phyloP scores from a whole-genome alignment of 805 yeast genomes.

The Suhomyces xylopsoci region DNA sequence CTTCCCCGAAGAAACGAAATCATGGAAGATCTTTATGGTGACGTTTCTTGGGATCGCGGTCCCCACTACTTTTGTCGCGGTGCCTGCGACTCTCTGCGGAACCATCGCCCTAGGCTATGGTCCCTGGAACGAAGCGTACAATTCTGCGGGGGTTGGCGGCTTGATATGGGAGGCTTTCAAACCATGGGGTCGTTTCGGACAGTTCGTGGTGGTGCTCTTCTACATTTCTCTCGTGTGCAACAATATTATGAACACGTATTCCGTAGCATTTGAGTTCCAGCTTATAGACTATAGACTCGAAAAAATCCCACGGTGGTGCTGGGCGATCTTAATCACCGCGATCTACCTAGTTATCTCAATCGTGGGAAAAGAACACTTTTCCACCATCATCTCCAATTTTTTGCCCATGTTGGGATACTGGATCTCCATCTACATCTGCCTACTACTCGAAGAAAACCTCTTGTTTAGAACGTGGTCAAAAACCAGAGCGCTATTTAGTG shows the following conservation, averaged over 20 bases:
- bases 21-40: slow-evolving; percentile 22
- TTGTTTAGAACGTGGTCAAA: slow-evolving; percentile 49
- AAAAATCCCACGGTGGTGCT: slow-evolving; percentile 72
- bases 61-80: slow-evolving; percentile 76
- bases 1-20: slow-evolving; percentile 29
- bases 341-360: slow-evolving; percentile 68
- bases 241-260: slow-evolving; percentile 76
- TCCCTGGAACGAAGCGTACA: slow-evolving; percentile 59
- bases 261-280: slow-evolving; percentile 79
- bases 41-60: slow-evolving; percentile 23
- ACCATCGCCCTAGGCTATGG: slow-evolving; percentile 57
- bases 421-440: slow-evolving; percentile 76
- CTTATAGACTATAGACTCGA: slow-evolving; percentile 53
- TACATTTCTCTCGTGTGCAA: slow-evolving; percentile 77
- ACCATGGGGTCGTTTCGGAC: slow-evolving; percentile 79
- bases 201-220: slow-evolving; percentile 65
- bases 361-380: slow-evolving; percentile 71
- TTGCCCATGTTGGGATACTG: slow-evolving; percentile 91
- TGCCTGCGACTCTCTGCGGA: slow-evolving; percentile 68
- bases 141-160: slow-evolving; percentile 69
- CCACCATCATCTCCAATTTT: slow-evolving; percentile 72
- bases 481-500: slow-evolving; percentile 6
- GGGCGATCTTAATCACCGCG: slow-evolving; percentile 62
- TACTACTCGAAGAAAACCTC: slow-evolving; percentile 67
- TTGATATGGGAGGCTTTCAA: slow-evolving; percentile 58